phyloP scores from a whole-genome alignment of 768 basidiomycete genomes.

The Boletus vinaceobasis region DNA sequence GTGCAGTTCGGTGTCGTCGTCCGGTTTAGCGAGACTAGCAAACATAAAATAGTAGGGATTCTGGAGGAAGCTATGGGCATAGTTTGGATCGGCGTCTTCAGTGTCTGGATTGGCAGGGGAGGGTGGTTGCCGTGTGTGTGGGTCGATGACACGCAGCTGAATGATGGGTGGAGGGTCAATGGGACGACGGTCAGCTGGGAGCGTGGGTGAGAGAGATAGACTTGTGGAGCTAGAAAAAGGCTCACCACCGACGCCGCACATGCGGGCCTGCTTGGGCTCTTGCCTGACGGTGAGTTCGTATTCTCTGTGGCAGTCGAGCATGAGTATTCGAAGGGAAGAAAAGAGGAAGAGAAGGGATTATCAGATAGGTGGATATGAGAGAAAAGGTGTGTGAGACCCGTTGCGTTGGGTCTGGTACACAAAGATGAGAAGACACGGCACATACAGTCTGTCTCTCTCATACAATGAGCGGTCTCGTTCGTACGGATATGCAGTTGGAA shows the following conservation, averaged over 20 bases:
- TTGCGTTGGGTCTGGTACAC: not conserved
- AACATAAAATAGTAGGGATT: slow-evolving; percentile 98
- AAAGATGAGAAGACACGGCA: slow-evolving; percentile 9
- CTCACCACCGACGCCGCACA: slow-evolving; percentile 87
- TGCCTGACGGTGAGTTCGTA: slow-evolving; percentile 86
- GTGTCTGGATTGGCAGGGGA: slow-evolving; percentile 28
- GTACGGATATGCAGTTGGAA: slow-evolving; percentile 27
- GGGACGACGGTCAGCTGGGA: slow-evolving; percentile 86
- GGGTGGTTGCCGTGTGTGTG: slow-evolving; percentile 35
- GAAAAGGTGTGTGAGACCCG: slow-evolving; percentile 3
- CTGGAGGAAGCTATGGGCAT: slow-evolving; percentile 68
- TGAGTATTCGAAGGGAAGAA: slow-evolving; percentile 4
- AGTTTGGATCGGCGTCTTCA: slow-evolving; percentile 35
- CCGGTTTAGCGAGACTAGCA: slow-evolving; percentile 83
- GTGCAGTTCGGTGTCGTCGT: slow-evolving; percentile 86
- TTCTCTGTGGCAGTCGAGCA: slow-evolving; percentile 47
- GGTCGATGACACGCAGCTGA: slow-evolving; percentile 86
- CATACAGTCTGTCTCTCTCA: slow-evolving; percentile 39
- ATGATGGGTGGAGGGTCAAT: slow-evolving; percentile 97
- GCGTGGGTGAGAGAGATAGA: not conserved
- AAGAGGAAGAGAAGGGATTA: not conserved
- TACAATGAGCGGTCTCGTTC: slow-evolving; percentile 26
- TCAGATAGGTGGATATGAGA: slow-evolving; percentile 13
- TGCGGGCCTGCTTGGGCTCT: slow-evolving; percentile 87
- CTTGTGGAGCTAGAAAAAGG: slow-evolving; percentile 33